Conservation (phyloP, 1,139 yeast genomes). For the Debaryomyces sp. region DNA sequence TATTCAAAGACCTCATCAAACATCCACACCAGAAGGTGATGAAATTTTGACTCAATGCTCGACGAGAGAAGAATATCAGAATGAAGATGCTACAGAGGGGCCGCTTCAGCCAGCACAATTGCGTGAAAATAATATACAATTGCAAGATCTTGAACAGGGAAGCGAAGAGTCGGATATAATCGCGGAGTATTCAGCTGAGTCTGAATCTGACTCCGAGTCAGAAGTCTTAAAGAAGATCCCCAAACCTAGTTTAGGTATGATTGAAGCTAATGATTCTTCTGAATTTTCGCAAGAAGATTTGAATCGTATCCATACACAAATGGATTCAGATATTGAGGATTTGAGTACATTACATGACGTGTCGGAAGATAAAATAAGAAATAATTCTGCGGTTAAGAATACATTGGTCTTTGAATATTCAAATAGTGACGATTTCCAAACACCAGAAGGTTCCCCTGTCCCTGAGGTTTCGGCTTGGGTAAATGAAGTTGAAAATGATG, state of each 20-base stretch:
- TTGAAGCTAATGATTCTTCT: neutral
- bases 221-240: neutral
- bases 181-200: neutral
- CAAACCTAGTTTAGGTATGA: neutral
- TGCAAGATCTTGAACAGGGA: neutral
- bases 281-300: neutral
- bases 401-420: neutral
- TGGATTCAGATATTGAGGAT: neutral
- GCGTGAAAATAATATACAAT: neutral
- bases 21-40: neutral
- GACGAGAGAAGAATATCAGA: neutral
- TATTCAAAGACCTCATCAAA: neutral
- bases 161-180: neutral
- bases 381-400: neutral
- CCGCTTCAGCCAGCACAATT: neutral
- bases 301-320: neutral
- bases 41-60: neutral
- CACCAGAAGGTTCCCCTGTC: conserved; percentile 1
- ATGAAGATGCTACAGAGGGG: too few relatives aligned
- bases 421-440: conserved; percentile 3
- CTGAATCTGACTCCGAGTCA: conserved; percentile 2
- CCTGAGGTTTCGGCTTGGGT: neutral
- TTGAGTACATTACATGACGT: conserved; percentile 4
- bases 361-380: neutral
- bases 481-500: neutral